phyloP scores from a whole-genome alignment of 2,329 filamentous ascomycete species.

The Diaporthe nobilis region DNA sequence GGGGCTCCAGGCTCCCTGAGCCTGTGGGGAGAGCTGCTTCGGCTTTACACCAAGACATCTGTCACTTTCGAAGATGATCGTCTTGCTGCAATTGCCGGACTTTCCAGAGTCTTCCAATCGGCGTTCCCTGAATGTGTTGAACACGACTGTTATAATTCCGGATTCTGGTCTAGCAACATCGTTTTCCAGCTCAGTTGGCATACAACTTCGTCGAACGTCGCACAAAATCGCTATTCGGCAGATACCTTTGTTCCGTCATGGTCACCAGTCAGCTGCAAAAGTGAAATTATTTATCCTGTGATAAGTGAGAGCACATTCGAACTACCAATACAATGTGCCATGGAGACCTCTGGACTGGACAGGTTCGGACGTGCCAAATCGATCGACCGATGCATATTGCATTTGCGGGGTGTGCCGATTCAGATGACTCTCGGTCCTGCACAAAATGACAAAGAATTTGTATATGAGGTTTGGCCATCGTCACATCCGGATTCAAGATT shows the following conservation, averaged over 20 bases:
- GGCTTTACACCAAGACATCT: neutral
- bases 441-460: fast-evolving
- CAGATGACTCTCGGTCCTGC: neutral
- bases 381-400: neutral
- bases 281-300: neutral
- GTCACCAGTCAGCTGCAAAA: neutral
- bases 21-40: neutral
- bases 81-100: neutral
- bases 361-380: neutral
- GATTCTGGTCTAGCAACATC: neutral
- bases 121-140: neutral
- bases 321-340: neutral
- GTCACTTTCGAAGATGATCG: constrained; percentile 2
- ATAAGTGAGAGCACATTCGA: too few species aligned
- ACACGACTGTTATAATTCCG: neutral
- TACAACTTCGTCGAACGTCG: neutral
- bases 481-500: neutral
- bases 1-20: neutral
- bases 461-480: neutral
- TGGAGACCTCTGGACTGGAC: neutral
- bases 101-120: neutral
- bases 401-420: neutral
- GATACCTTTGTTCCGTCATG: neutral
- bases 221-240: neutral
- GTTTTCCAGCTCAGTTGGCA: neutral